Percentiles rank a stretch among this genome's conserved stretches.
These are phyloP conservation scores for Jimgerdemannia flammicorona DNA, from an alignment of 192 early-diverging fungal species.

Conservation along the genomic window DNA sequence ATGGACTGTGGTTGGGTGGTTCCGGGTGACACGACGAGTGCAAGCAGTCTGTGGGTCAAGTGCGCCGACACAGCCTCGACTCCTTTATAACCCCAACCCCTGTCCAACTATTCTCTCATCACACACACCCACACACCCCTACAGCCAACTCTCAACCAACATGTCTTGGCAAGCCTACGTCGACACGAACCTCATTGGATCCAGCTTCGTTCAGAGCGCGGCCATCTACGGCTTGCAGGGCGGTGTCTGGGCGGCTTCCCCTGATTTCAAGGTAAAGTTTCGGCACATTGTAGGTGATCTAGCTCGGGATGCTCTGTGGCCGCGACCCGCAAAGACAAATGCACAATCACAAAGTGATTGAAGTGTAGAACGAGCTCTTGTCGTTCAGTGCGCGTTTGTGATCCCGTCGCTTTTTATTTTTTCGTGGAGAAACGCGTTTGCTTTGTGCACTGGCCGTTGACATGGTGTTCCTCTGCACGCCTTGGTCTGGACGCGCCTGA, in stretches of 20 bases:
- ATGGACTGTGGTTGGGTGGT: no score
- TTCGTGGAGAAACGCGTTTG: neutral
- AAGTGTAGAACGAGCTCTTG: neutral
- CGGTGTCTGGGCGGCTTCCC: conserved; percentile 80
- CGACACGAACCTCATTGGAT: conserved; percentile 72
- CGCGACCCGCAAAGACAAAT: neutral
- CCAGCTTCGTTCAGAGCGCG: conserved; percentile 66
- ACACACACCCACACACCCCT: no score
- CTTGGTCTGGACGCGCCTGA: neutral
- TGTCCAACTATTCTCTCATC: no score
- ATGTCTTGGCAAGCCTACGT: conserved; percentile 86
- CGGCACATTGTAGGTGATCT: conserved; percentile 23
- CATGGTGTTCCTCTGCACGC: neutral
- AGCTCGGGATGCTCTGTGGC: neutral
- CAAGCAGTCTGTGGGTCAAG: no score
- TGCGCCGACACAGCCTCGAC: no score
- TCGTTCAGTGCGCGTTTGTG: neutral
- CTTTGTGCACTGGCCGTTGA: neutral
- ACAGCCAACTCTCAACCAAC: conserved; percentile 9
- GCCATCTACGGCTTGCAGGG: conserved; percentile 79
- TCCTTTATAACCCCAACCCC: no score
- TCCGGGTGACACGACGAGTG: no score
- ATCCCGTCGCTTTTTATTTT: neutral
- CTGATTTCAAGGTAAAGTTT: conserved; percentile 73
- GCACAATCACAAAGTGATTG: neutral